These are phyloP conservation scores for Pseudocercospora musae DNA, from an alignment of 2,329 filamentous ascomycete genomes.

Conservation along the genomic window DNA sequence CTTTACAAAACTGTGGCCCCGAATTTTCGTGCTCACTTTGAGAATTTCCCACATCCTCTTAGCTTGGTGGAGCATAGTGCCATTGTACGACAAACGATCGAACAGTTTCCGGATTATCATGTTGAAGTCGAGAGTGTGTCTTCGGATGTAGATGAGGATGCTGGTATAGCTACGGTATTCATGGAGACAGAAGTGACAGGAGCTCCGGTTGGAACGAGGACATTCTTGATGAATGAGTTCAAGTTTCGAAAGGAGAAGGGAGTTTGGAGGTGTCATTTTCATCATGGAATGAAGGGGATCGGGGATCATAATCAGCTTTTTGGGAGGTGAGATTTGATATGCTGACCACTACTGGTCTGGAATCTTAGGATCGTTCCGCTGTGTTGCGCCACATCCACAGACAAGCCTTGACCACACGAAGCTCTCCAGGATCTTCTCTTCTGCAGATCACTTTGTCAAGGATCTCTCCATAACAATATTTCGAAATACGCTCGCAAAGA, in stretches of 20 bases:
- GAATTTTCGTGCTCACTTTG: conserved; percentile 13
- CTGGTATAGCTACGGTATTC: conserved; percentile 6
- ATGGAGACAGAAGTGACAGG: conserved; percentile 15
- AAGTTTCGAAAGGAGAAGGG: conserved; percentile 9
- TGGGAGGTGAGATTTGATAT: background rate
- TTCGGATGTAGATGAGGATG: conserved; percentile 13
- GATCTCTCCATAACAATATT: background rate
- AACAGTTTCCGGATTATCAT: conserved; percentile 9
- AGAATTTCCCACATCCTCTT: conserved; percentile 13
- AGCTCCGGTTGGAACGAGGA: conserved; percentile 5
- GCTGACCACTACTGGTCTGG: background rate
- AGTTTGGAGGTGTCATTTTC: conserved; percentile 9
- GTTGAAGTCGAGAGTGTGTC: conserved; percentile 3
- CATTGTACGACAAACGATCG: conserved; percentile 9
- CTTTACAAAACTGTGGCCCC: conserved; percentile 12
- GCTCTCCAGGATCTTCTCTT: background rate
- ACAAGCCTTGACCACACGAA: background rate
- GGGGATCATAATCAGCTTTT: conserved; percentile 7
- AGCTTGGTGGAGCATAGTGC: conserved; percentile 9
- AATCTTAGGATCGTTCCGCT: background rate
- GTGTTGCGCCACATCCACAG: background rate
- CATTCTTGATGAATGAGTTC: conserved; percentile 15
- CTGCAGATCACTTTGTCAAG: background rate
- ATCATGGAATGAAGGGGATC: conserved; percentile 16
- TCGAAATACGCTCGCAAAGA: background rate